Base-by-base conservation (phyloP, 768 basidiomycete species). In the Hypsizygus marmoreus region DNA sequence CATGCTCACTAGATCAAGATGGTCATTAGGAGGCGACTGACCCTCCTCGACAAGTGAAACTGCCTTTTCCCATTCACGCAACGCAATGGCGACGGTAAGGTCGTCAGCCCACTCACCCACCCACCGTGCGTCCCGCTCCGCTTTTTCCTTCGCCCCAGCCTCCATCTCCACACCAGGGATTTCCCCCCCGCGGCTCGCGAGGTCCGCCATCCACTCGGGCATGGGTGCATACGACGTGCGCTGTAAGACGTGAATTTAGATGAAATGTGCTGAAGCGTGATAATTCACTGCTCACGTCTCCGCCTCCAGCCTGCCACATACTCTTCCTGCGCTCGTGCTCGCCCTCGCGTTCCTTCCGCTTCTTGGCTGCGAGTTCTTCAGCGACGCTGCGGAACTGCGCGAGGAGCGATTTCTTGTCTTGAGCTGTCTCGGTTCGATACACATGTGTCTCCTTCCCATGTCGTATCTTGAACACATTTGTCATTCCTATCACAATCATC, bases 391-490 rank as follows among this genome's bases (percentile, higher is more conserved):
- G 82, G 70, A 97, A 92, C 50, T 93, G 86, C 0, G 82, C 66
- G 11, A 99, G 75, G 0, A 98, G 75, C 7, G 76, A 73, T 66
- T 90, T 94, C 74, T 99, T 99, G 59, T 97, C 93, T 19, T 84
- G 71, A 0, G 82, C 59, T 6, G 75, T 76, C 46, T 95, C 91
- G 2, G 91, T 91, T 26, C 95, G 83, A 65, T 92, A 98, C 6
- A 99, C 93, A 60, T 94, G 86, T 1, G 90, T 90, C 65, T 98
- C 95, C 65, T 95, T 97, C 4, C 89, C 86, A 49, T 94, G 84
- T 50, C 88, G 78, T 51, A 99, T 83, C 73, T 97, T 97, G 76
- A 98, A 89, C 3, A 97, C 95, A 56, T 98, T 97, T n/a, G 86
- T 91, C 76, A 98, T 86, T 38, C 69, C 86, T 82, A 39, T 13